Evolutionary conservation across 495 filamentous ascomycete genomes (phyloP).

Genomic region (Aspergillus coremiiformis): DNA sequence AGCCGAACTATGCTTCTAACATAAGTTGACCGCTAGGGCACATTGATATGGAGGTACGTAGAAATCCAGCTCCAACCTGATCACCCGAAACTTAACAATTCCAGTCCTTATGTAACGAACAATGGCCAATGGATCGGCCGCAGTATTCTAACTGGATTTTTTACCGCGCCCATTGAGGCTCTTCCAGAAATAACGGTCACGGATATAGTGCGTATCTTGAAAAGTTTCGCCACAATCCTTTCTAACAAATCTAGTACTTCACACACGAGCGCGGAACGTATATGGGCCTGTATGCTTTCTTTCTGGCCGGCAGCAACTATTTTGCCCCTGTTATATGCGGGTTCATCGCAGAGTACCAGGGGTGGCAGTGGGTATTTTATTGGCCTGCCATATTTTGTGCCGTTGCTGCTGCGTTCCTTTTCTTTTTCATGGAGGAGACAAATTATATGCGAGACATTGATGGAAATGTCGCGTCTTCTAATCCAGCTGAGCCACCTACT

Average conservation of each 20-base stretch:
- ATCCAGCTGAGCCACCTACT: constrained; percentile 4
- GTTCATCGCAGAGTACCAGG: constrained; percentile 58
- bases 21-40: constrained; percentile 16
- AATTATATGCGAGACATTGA: constrained; percentile 44
- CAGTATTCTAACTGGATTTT: constrained; percentile 55
- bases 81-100: neutral
- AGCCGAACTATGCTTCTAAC: neutral
- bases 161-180: constrained; percentile 57
- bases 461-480: constrained; percentile 6
- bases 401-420: constrained; percentile 48
- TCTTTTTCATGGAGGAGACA: constrained; percentile 66
- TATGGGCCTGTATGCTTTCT: constrained; percentile 58
- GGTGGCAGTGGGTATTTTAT: constrained; percentile 59
- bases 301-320: constrained; percentile 56
- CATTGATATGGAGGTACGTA: constrained; percentile 37
- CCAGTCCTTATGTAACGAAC: constrained; percentile 34
- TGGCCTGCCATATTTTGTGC: constrained; percentile 57
- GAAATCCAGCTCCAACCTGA: neutral
- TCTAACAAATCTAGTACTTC: constrained; percentile 42
- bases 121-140: constrained; percentile 60
- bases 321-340: constrained; percentile 59
- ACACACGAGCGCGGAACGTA: constrained; percentile 59
- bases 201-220: constrained; percentile 40
- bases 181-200: constrained; percentile 55
- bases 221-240: neutral